Evolutionary conservation across 352 stramenopile species (phyloP).

Genomic region (Phytophthora melonis): DNA sequence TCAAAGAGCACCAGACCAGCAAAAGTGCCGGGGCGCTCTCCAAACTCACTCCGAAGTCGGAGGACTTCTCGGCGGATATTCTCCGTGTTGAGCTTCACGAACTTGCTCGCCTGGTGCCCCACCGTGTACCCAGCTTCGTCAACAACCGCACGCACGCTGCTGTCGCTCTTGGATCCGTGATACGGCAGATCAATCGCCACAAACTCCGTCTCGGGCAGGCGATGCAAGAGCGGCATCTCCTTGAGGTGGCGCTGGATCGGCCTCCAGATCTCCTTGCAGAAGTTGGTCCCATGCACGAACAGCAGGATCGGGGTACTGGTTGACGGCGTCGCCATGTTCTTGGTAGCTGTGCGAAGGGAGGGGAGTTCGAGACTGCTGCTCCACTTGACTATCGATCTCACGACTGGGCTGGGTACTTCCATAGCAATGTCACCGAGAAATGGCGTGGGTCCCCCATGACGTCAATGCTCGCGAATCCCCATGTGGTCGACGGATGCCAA

Average conservation of each 20-base stretch:
- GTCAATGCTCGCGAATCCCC: background rate
- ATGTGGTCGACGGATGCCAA: background rate
- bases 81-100: slow-evolving; percentile 25
- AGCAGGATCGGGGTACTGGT: slow-evolving; percentile 7
- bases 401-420: background rate
- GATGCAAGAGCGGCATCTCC: slow-evolving; percentile 29
- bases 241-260: slow-evolving; percentile 43
- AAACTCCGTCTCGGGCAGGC: slow-evolving; percentile 3
- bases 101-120: slow-evolving; percentile 38
- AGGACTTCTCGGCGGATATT: slow-evolving; percentile 18
- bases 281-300: slow-evolving; percentile 45
- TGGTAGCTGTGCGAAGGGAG: background rate
- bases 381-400: background rate
- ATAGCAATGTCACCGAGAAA: background rate
- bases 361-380: background rate
- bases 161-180: slow-evolving; percentile 38
- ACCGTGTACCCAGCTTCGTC: slow-evolving; percentile 27
- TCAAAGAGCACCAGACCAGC: slow-evolving; percentile 46
- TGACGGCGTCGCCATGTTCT: background rate
- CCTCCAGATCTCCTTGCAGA: slow-evolving; percentile 55
- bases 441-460: background rate
- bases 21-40: slow-evolving; percentile 36
- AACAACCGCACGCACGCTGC: slow-evolving; percentile 27
- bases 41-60: slow-evolving; percentile 1
- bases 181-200: slow-evolving; percentile 44